Percentiles rank a stretch among this genome's conserved stretches.
These are phyloP conservation scores for Rhynchospora pubera DNA, from an alignment of 176 grass and related monocot species.

Conservation along the genomic window DNA sequence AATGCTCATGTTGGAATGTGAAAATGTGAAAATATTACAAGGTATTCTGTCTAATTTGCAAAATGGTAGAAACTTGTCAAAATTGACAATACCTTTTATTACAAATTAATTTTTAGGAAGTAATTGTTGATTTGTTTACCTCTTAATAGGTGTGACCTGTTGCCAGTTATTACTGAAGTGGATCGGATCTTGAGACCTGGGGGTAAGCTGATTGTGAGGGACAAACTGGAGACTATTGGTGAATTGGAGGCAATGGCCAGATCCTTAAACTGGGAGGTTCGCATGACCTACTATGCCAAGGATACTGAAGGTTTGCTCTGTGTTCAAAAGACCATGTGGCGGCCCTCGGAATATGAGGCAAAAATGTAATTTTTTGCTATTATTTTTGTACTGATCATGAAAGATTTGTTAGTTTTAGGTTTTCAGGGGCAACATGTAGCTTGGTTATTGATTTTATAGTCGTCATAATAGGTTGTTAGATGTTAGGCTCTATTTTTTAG, in stretches of 20 bases:
- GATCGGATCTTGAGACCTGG: slow-evolving; percentile 69
- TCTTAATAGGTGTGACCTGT: slow-evolving; percentile 40
- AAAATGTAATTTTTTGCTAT: slow-evolving; percentile 23
- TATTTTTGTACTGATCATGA: background rate
- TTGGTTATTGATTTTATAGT: slow-evolving; percentile 9
- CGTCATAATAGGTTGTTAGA: background rate
- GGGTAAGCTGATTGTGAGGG: slow-evolving; percentile 61
- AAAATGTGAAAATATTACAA: background rate
- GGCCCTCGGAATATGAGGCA: slow-evolving; percentile 37
- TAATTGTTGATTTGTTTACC: slow-evolving; percentile 10
- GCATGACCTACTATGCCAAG: slow-evolving; percentile 49
- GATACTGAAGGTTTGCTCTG: slow-evolving; percentile 59
- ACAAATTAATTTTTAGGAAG: background rate
- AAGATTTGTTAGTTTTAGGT: background rate
- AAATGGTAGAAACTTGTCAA: background rate
- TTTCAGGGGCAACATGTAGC: slow-evolving; percentile 2
- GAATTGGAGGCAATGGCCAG: slow-evolving; percentile 47
- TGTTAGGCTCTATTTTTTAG: background rate
- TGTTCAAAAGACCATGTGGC: slow-evolving; percentile 55
- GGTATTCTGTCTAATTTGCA: background rate
- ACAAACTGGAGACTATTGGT: slow-evolving; percentile 36
- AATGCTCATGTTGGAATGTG: background rate
- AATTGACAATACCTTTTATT: background rate
- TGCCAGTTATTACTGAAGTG: slow-evolving; percentile 58
- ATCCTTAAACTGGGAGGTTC: slow-evolving; percentile 60